Base-by-base conservation (phyloP, 306 rosid genomes). In the Inga laurina region DNA sequence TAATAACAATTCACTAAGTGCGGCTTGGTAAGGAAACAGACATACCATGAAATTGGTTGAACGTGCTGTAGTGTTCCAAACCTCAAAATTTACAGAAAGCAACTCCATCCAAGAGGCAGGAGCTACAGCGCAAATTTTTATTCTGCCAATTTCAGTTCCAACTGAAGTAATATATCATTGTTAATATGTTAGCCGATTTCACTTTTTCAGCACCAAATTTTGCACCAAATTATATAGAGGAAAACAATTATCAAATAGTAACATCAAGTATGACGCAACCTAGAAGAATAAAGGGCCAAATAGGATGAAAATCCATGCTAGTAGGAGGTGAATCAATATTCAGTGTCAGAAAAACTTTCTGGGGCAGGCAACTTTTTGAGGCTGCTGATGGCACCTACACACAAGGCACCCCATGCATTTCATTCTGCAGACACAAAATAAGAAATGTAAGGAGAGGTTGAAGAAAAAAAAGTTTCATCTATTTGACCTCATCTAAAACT, bases 281-380 rank as follows among this genome's bases (percentile, higher is more conserved):
- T 74, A 86, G 76, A 76, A 86, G 86, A 75, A 75, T 2, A 4
- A 56, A 59, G 22, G 49, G 71, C 12, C 21, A 34, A 46, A 12
- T 1, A 57, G 86, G 86, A 79, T 82, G 84, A 75, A 86, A 86
- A 75, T 82, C 84, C 82, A 86, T 82, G 82, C 79, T 79, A 71
- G 68, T 19, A 39, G 89, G 82, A 69, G 44, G 7, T 2, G 76
- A 82, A 74, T 68, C 51, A 73, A 37, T 79, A 22, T 69, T 32
- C 84, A 86, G 34, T 59, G 81, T 86, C 74, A 54, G 69, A 41
- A 71, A 32, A 68, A 86, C 67, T 21, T 69, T 70, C 76, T 21
- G 54, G 51, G 82, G 82, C 43, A 69, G 62, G 69, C 39, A 51
- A 68, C 44, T 61, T 65, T 61, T 15, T 24, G 35, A 2, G 8